phyloP scores from a whole-genome alignment of 2,329 filamentous ascomycete genomes.

The Phyllosticta citrichinensis region DNA sequence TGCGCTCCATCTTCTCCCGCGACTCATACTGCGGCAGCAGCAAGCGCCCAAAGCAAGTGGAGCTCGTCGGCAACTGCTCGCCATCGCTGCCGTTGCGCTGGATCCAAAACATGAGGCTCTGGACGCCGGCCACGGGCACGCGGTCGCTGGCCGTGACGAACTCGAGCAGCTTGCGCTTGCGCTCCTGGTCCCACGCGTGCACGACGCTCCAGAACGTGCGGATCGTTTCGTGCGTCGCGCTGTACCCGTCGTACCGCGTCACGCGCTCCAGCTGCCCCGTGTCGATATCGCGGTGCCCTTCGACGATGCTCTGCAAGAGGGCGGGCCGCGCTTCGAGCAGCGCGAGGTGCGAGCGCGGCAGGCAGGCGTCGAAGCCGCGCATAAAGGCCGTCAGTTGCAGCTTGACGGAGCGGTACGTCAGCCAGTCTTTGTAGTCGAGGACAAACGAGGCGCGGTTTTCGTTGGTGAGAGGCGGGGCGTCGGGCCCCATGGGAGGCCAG shows the following conservation, averaged over 20 bases:
- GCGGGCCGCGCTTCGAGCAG: slow-evolving; percentile 17
- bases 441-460: slow-evolving; percentile 71
- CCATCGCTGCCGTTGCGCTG: slow-evolving; percentile 63
- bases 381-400: slow-evolving; percentile 74
- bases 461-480: slow-evolving; percentile 68
- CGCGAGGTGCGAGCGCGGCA: slow-evolving; percentile 59
- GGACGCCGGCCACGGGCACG: slow-evolving; percentile 76
- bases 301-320: slow-evolving; percentile 66
- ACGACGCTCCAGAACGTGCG: slow-evolving; percentile 79
- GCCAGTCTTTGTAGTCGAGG: slow-evolving; percentile 72
- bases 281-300: slow-evolving; percentile 75
- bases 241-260: slow-evolving; percentile 72
- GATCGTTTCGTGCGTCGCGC: slow-evolving; percentile 57
- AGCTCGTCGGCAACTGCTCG: slow-evolving; percentile 64
- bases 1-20: slow-evolving; percentile 58
- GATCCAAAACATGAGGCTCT: slow-evolving; percentile 73
- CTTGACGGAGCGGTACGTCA: slow-evolving; percentile 66
- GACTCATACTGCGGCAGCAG: slow-evolving; percentile 73
- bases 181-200: slow-evolving; percentile 52
- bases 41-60: slow-evolving; percentile 87
- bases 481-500: slow-evolving; percentile 24
- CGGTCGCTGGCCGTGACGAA: slow-evolving; percentile 93
- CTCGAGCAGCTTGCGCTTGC: slow-evolving; percentile 70
- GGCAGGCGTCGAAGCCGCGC: slow-evolving; percentile 66
- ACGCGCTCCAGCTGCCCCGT: slow-evolving; percentile 60